phyloP scores from a whole-genome alignment of 441 rosid genomes.

The Geranium incanum region DNA sequence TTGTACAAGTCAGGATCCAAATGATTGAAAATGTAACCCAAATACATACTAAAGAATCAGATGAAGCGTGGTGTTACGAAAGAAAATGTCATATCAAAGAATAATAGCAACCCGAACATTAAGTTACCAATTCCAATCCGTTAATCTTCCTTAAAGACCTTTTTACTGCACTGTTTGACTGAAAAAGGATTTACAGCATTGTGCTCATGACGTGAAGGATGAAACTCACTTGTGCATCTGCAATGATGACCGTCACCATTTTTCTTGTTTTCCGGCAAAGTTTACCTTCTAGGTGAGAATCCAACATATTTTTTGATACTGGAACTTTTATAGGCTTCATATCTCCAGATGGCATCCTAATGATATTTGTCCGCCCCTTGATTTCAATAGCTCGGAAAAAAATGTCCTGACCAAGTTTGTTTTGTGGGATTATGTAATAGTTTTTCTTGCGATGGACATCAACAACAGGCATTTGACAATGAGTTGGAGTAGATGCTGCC shows the following conservation, averaged over 20 bases:
- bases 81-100: constrained; percentile 2
- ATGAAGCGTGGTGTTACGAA: neutral
- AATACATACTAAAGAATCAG: neutral
- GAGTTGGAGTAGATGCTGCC: constrained; percentile 51
- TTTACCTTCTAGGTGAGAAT: constrained; percentile 69
- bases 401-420: constrained; percentile 94
- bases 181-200: constrained; percentile 4
- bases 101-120: constrained; percentile 3
- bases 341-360: constrained; percentile 93
- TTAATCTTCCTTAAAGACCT: neutral
- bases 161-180: neutral
- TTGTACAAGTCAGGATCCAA: neutral
- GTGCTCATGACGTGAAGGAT: constrained; percentile 14
- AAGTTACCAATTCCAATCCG: neutral
- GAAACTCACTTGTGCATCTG: constrained; percentile 62
- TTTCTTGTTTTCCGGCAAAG: constrained; percentile 42
- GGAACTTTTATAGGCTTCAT: constrained; percentile 78
- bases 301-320: constrained; percentile 79
- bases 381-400: constrained; percentile 68
- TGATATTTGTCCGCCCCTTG: constrained; percentile 46
- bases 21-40: neutral
- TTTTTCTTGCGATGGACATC: constrained; percentile 71
- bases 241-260: constrained; percentile 70
- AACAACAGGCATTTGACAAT: constrained; percentile 48
- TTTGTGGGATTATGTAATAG: constrained; percentile 77